phyloP scores from a whole-genome alignment of 805 yeast species.

The Ogataea polymorpha region DNA sequence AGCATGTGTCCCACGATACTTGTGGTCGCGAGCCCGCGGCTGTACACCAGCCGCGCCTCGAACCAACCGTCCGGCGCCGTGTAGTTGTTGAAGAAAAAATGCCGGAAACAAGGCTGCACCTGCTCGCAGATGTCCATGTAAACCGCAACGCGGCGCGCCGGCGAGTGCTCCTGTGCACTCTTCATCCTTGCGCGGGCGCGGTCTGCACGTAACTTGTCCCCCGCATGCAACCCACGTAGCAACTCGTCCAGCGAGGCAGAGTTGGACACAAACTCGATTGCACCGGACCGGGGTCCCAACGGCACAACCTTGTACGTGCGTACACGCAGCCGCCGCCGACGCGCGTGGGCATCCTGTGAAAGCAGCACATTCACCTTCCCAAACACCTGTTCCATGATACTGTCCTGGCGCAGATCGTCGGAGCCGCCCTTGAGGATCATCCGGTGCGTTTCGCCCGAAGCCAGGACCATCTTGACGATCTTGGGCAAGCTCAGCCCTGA shows the following conservation, averaged over 20 bases:
- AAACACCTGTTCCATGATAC: slow-evolving; percentile 97
- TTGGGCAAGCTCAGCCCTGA: slow-evolving; percentile 90
- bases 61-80: slow-evolving; percentile 74
- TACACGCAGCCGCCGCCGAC: slow-evolving; percentile 56
- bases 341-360: slow-evolving; percentile 49
- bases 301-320: slow-evolving; percentile 91
- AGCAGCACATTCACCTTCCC: slow-evolving; percentile 75
- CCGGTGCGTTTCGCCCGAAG: slow-evolving; percentile 57
- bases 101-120: slow-evolving; percentile 64
- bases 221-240: slow-evolving; percentile 58
- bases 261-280: slow-evolving; percentile 83
- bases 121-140: slow-evolving; percentile 47
- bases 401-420: slow-evolving; percentile 93
- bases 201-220: slow-evolving; percentile 46
- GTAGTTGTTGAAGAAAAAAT: slow-evolving; percentile 68
- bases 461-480: slow-evolving; percentile 52
- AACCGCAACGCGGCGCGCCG: slow-evolving; percentile 40
- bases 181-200: slow-evolving; percentile 67
- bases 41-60: slow-evolving; percentile 56
- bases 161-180: slow-evolving; percentile 45
- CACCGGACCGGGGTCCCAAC: slow-evolving; percentile 80
- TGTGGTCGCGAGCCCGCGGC: slow-evolving; percentile 76
- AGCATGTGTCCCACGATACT: slow-evolving; percentile 85
- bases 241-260: slow-evolving; percentile 71
- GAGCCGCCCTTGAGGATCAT: slow-evolving; percentile 78